Base-by-base conservation (phyloP, 306 rosid genomes). In the Vigna reflexopilosa region DNA sequence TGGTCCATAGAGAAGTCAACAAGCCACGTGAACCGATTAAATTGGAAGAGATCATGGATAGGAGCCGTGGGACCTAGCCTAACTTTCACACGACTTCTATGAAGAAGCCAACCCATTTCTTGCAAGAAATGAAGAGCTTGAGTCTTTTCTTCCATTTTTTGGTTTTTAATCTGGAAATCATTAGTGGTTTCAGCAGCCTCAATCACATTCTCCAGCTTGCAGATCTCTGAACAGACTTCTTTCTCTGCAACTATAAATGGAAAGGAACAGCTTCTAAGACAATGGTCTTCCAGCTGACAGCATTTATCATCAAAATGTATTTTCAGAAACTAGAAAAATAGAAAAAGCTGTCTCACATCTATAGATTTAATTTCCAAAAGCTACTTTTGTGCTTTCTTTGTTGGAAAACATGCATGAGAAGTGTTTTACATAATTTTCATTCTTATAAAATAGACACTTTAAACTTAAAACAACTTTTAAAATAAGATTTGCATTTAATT, bases 71-170 rank as follows among this genome's bases (percentile, higher is more conserved):
- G 74, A 73, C 93, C 90, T 32, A 92, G 86, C 85, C 93, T 86
- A 80, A 71, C 78, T 79, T 87, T 90, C 67, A 79, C 58, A 1
- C 49, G 90, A 82, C 80, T 86, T 82, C 97, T 92, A 82, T 92
- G 98, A 73, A 94, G 94, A 22, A 94, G 87, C 98, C 98, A 94
- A 75, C 98, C 98, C 85, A 92, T 85, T 88, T 92, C 98, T 58
- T 94, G 94, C 61, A 94, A 48, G 78, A 90, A 94, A 77, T 92
- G 85, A 82, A 92, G 68, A 10, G 96, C 97, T 36, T 69, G 88
- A 77, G 87, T 83, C 86, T 89, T 85, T 75, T 91, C 90, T 82
- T 88, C 90, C 75, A 73, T 40, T 34, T 75, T 78, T 30, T 75
- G 81, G 63, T 83, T 59, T 76, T 79, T 84, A 9, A 73, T 52